Evolutionary conservation across 139 green algal species (phyloP), one percentile per base, ranked within the genome.

Genomic region (Tetratostichococcus sp.): DNA sequence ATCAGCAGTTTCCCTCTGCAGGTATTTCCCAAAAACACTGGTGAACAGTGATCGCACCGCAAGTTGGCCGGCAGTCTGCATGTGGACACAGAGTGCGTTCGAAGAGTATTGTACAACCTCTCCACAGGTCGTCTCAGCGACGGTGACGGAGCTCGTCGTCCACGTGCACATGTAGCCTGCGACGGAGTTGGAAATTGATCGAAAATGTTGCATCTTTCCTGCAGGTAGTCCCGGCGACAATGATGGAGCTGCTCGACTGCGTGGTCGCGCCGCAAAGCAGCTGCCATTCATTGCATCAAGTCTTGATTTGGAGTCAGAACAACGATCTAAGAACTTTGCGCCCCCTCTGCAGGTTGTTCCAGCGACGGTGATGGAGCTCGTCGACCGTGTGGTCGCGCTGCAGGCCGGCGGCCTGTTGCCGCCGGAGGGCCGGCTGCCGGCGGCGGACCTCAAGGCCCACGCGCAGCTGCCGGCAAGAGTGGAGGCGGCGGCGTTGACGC

Each of bases 371-470:
- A 28, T 35, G 21, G 66, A 67, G 19, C 42, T 58, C 22, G 32
- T 78, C 42, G 74, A 73, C 5, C 25, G 59, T 21, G 30, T 73
- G 30, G 74, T 35, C 22, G 65, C 32, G 74, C 39, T 73, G 65
- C 5, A 6, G 17, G 30, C 22, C 17, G 23, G 26, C n/a, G n/a
- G 31, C 17, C 6, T 73, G 30, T 17, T 21, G 23, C 42, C 39
- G 26, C 34, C 62, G n/a, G 26, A 31, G n/a, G 34, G 59, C 6
- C 73, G 73, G 16, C 25, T 77, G 21, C 25, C 59, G 6, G 21
- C 17, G 2, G 73, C 35, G 3, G n/a, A 22, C 5, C 74, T 78
- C 28, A 35, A 35, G 0, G 42, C 67, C 1, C 17, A 34, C 5
- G 74, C 74, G 1, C 74, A 62, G 66, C 74, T 35, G 39, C 6